phyloP scores from a whole-genome alignment of 2,329 filamentous ascomycete genomes.

The Moelleriella libera region DNA sequence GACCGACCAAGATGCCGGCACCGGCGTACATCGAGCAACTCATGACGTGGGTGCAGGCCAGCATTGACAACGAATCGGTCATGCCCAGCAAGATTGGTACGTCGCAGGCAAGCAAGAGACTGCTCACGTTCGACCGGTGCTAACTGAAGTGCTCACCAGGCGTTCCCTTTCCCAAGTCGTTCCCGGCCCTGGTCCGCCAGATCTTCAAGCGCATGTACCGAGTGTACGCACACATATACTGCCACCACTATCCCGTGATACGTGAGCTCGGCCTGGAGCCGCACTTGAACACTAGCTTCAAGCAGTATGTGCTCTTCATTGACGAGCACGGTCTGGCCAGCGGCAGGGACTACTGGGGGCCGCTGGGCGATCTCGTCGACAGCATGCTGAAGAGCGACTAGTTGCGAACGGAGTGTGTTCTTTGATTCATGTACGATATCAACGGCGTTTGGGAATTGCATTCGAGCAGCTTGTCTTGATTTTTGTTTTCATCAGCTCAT shows the following conservation, averaged over 20 bases:
- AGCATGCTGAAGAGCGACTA: conserved; percentile 87
- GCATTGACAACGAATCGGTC: conserved; percentile 88
- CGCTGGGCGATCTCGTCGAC: conserved; percentile 86
- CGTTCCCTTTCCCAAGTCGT: conserved; percentile 88
- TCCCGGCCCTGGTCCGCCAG: conserved; percentile 76
- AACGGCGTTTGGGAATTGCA: not conserved
- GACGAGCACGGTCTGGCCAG: conserved; percentile 88
- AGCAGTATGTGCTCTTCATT: conserved; percentile 97
- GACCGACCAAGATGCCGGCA: conserved; percentile 94
- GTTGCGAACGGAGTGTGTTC: not conserved
- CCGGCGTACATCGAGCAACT: conserved; percentile 96
- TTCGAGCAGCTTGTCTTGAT: not conserved
- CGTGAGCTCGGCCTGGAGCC: conserved; percentile 90
- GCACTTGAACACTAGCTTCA: conserved; percentile 97
- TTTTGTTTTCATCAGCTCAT: not conserved
- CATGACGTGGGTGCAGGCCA: conserved; percentile 92
- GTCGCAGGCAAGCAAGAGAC: too few species aligned
- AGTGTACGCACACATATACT: conserved; percentile 98
- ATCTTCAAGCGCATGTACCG: conserved; percentile 99
- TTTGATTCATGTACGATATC: conserved; percentile 8
- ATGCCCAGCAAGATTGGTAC: conserved; percentile 85
- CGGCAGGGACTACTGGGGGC: conserved; percentile 95
- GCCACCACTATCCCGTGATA: conserved; percentile 96
- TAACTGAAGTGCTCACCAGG: too few species aligned
- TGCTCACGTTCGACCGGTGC: too few species aligned